A percentile compares a stretch with the other conserved stretches of the same genome.
These are phyloP conservation scores for Scedosporium minutisporum DNA, from an alignment of 2,329 filamentous ascomycete genomes.

Conservation along the genomic window DNA sequence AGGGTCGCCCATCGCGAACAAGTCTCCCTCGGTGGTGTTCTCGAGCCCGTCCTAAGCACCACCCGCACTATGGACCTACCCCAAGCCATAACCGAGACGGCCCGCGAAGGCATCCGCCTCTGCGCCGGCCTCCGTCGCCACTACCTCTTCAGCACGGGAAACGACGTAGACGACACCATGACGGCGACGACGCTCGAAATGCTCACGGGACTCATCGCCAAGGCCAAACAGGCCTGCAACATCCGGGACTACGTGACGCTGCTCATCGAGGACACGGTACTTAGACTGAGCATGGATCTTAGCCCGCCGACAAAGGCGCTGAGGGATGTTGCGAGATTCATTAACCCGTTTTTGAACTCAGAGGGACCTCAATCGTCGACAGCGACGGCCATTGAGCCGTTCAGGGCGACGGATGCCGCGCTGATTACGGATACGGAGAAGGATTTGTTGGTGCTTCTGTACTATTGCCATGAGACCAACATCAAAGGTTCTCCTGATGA, in stretches of 20 bases:
- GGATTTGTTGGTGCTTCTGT: slow-evolving; percentile 11
- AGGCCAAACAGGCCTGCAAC: slow-evolving; percentile 7
- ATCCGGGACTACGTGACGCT: slow-evolving; percentile 11
- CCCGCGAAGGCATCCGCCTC: slow-evolving; percentile 8
- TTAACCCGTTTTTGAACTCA: slow-evolving; percentile 11
- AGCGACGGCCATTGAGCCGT: not conserved
- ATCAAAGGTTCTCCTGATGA: slow-evolving; percentile 8
- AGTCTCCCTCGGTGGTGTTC: slow-evolving; percentile 8
- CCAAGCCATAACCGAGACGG: slow-evolving; percentile 9
- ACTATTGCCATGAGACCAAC: slow-evolving; percentile 9
- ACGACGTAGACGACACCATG: not conserved
- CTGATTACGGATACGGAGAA: slow-evolving; percentile 10
- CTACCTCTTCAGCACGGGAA: slow-evolving; percentile 5
- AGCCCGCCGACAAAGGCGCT: not conserved
- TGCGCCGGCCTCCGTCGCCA: slow-evolving; percentile 6
- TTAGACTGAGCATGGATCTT: slow-evolving; percentile 4
- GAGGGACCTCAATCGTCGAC: not conserved
- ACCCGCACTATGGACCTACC: slow-evolving; percentile 9
- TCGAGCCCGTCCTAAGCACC: slow-evolving; percentile 4
- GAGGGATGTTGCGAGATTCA: slow-evolving; percentile 7
- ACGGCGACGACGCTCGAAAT: not conserved
- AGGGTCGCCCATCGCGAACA: slow-evolving; percentile 9
- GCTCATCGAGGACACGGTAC: slow-evolving; percentile 6
- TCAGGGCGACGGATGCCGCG: slow-evolving; percentile 7
- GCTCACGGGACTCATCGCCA: not conserved